A percentile compares a stretch with the other conserved stretches of the same genome.
Conservation (phyloP, 2,329 filamentous ascomycete genomes). For the Venturia effusa region DNA sequence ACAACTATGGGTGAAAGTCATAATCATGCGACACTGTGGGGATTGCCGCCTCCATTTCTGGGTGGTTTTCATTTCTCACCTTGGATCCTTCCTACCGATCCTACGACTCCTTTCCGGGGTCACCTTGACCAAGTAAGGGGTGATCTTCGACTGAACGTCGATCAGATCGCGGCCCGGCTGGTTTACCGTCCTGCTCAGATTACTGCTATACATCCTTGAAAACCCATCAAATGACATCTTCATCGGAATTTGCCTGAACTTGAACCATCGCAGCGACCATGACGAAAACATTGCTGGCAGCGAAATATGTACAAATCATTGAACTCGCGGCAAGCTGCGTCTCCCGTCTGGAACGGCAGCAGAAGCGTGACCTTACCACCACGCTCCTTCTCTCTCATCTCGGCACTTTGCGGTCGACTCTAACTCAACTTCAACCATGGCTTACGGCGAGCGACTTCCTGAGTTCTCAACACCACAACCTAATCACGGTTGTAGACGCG, state of each 20-base stretch:
- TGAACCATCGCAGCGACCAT: not conserved
- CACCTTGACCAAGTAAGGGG: not conserved
- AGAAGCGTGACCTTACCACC: not conserved
- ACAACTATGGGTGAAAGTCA: no score
- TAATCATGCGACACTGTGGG: not conserved
- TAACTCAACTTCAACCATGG: not conserved
- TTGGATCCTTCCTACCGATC: not conserved
- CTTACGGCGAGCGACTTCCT: not conserved
- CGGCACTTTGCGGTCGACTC: not conserved
- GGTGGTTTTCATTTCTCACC: not conserved
- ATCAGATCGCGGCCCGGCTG: not conserved
- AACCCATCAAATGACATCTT: not conserved
- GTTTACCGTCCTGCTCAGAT: not conserved
- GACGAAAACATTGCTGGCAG: not conserved
- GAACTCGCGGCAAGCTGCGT: not conserved
- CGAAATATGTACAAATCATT: not conserved
- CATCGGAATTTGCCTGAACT: not conserved
- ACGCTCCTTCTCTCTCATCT: not conserved
- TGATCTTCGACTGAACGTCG: not conserved
- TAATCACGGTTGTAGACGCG: not conserved
- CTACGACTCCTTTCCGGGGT: not conserved
- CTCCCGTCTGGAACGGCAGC: not conserved
- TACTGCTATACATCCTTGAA: not conserved
- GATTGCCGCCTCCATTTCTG: not conserved
- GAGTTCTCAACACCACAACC: not conserved